Evolutionary conservation across 1,284 basidiomycete genomes (phyloP), one percentile per base, ranked within the genome.

Genomic region (Papiliotrema laurentii): DNA sequence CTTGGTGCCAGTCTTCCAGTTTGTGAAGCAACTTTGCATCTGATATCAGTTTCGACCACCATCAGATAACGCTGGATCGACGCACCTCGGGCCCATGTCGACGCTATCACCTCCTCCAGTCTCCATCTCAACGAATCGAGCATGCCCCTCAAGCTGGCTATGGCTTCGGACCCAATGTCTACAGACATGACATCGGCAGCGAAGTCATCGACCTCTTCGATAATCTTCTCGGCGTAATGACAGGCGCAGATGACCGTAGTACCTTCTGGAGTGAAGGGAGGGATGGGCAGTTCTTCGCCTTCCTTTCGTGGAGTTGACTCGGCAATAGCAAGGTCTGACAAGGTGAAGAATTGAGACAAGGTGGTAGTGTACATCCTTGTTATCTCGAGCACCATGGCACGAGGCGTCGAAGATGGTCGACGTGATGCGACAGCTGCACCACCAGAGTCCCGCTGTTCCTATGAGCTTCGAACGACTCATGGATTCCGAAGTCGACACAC

Each of bases 371-470:
- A 98, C 25, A 87, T 80, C 63, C 88, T 87, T 59, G 97, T 79
- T 47, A 96, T 83, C 61, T 97, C 93, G 16, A 87, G 77, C 0
- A 89, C 88, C 91, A 98, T 97, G 2, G 84, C 84, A 22, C 84
- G 81, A 64, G 88, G 89, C 70, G 96, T 89, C 0, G 83, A 79
- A 1, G 89, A 82, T 52, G 90, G 89, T 31, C 89, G 83, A 22
- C 84, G 60, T 6, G 66, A 59, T 1, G 59, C 44, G 6, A 62
- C 53, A 35, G 61, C 45, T 21, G 31, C 52, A 2, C 63, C 63
- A 2, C 59, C 49, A 13, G 59, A 53, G 47, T 72, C 70, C 25
- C 67, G 63, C 64, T 68, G 45, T 6, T 9, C 25, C 14, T 19
- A 19, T 37, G 13, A 31, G 46, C 21, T 43, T 35, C 28, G 28